Percentiles rank a stretch among this genome's conserved stretches.
phyloP scores from a whole-genome alignment of 2,329 filamentous ascomycete genomes.

The Botrytis medusae region DNA sequence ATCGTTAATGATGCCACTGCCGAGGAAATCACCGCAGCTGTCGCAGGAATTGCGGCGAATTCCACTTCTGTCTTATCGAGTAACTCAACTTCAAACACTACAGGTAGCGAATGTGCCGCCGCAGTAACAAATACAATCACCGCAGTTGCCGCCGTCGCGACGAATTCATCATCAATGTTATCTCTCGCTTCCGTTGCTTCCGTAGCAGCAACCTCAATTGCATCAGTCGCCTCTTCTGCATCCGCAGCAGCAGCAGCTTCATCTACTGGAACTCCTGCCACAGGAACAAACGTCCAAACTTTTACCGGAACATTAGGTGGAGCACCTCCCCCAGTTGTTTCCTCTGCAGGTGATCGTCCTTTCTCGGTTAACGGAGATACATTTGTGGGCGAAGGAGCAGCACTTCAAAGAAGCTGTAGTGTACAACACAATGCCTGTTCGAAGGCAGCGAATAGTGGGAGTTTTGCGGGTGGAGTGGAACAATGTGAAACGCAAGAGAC shows the following conservation, averaged over 20 bases:
- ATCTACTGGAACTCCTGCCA: constrained; percentile 19
- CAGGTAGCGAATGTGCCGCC: background rate
- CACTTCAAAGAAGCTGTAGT: constrained; percentile 60
- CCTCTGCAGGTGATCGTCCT: constrained; percentile 51
- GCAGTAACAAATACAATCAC: constrained; percentile 16
- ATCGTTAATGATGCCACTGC: constrained; percentile 54
- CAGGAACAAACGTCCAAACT: constrained; percentile 43
- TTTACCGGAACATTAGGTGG: constrained; percentile 52
- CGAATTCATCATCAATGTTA: constrained; percentile 23
- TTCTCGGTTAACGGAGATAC: constrained; percentile 57
- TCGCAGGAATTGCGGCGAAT: constrained; percentile 39
- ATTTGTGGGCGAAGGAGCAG: constrained; percentile 56
- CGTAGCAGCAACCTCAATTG: background rate
- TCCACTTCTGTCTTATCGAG: constrained; percentile 22
- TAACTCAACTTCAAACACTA: constrained; percentile 5
- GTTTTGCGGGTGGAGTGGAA: constrained; percentile 43
- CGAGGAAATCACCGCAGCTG: constrained; percentile 52
- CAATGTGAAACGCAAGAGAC: constrained; percentile 58
- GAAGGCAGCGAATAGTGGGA: constrained; percentile 54
- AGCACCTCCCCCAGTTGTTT: constrained; percentile 48
- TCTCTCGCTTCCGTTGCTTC: constrained; percentile 19
- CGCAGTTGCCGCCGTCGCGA: background rate
- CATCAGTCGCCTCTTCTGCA: too few species aligned
- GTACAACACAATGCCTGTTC: constrained; percentile 42
- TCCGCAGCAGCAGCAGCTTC: background rate